phyloP scores from a whole-genome alignment of 1,284 basidiomycete species.

The Cutaneotrichosporon curvatum region DNA sequence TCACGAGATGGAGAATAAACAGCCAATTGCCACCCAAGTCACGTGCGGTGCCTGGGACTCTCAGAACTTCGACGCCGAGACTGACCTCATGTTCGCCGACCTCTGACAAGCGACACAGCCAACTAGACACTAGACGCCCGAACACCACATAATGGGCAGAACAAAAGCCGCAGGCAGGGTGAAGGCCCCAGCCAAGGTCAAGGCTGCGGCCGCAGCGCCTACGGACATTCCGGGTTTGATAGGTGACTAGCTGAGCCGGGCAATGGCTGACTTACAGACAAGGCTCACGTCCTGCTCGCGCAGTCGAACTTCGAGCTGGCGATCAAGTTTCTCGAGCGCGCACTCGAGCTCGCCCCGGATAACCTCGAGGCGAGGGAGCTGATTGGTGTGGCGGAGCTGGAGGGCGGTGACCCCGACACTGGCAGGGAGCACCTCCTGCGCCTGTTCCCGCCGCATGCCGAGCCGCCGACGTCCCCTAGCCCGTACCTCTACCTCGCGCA shows the following conservation, averaged over 20 bases:
- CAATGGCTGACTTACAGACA: slow-evolving; percentile 22
- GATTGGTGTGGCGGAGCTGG: slow-evolving; percentile 66
- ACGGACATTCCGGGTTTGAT: slow-evolving; percentile 23
- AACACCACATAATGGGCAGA: no score
- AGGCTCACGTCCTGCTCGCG: slow-evolving; percentile 64
- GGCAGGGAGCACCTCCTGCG: slow-evolving; percentile 54
- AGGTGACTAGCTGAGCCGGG: slow-evolving; percentile 12
- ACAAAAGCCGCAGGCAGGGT: no score
- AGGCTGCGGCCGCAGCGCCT: slow-evolving; percentile 6
- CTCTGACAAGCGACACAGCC: no score
- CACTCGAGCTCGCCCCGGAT: slow-evolving; percentile 59
- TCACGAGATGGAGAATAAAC: no score
- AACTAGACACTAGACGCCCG: no score
- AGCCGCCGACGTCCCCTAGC: slow-evolving; percentile 58
- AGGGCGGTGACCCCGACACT: slow-evolving; percentile 65
- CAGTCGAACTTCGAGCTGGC: slow-evolving; percentile 81
- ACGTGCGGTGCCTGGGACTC: no score
- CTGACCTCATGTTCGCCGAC: no score
- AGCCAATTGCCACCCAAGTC: no score
- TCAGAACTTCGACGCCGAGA: no score
- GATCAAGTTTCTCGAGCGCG: slow-evolving; percentile 60
- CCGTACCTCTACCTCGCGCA: slow-evolving; percentile 88
- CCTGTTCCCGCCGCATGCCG: slow-evolving; percentile 55
- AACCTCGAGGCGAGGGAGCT: slow-evolving; percentile 72
- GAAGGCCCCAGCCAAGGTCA: not conserved